Conservation (phyloP, 2,329 filamentous ascomycete species). For the Lachnellula willkommii region DNA sequence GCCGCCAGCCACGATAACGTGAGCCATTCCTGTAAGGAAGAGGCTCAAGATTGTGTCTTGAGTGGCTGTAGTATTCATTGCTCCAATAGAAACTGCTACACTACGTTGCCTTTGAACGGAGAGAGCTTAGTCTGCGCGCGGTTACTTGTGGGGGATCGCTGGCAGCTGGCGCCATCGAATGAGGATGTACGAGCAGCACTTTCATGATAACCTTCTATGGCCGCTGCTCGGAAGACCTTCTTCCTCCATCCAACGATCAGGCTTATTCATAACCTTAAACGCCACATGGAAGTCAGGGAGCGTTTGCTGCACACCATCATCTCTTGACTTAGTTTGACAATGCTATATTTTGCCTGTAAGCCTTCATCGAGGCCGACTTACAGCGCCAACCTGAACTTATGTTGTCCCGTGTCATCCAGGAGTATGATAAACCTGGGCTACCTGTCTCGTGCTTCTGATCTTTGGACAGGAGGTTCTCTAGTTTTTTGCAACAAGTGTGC, state of each 20-base stretch:
- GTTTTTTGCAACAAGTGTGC: background rate
- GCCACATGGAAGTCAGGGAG: slow-evolving; percentile 5
- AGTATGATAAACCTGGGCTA: background rate
- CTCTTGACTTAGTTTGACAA: background rate
- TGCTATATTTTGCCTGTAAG: background rate
- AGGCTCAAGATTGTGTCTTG: slow-evolving; percentile 22
- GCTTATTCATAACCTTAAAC: slow-evolving; percentile 5
- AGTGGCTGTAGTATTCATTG: slow-evolving; percentile 19
- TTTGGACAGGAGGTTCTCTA: background rate
- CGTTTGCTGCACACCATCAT: background rate
- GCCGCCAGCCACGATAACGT: slow-evolving; percentile 21
- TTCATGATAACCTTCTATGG: slow-evolving; percentile 8
- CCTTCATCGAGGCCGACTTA: background rate
- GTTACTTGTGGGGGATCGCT: slow-evolving; percentile 3
- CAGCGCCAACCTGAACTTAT: background rate
- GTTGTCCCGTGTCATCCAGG: background rate
- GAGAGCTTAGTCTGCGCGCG: slow-evolving; percentile 20
- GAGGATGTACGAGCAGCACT: background rate
- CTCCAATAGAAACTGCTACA: slow-evolving; percentile 13
- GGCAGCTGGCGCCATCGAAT: slow-evolving; percentile 9
- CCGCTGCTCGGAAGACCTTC: background rate
- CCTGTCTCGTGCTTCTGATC: background rate
- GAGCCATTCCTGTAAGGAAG: slow-evolving; percentile 17
- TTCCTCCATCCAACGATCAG: slow-evolving; percentile 5
- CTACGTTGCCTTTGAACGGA: background rate